Evolutionary conservation across 1,284 basidiomycete species (phyloP), one percentile per base, ranked within the genome.

Genomic region (Neotropicomus parvogracilis): DNA sequence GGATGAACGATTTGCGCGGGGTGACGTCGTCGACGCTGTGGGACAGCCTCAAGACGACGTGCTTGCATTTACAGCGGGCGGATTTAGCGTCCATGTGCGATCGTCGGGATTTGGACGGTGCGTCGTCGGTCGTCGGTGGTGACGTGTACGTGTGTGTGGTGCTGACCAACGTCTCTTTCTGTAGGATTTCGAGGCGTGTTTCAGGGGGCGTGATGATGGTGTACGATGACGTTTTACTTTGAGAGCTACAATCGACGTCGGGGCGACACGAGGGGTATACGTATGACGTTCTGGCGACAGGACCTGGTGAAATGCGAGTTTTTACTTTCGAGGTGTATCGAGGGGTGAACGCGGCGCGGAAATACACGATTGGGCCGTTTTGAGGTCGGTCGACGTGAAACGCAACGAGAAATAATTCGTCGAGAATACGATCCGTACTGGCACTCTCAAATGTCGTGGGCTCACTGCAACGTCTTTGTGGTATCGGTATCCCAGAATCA

Each of bases 1-100:
- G 70, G 5, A 59, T 67, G 44, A 75, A 77, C 40, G 75, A 79
- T 47, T 71, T 69, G 35, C 80, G 83, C 39, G 90, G 87, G 12
- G 81, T 94, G 32, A 87, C 84, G 3, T 85, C 85, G 19, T 75
- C 74, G 26, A 77, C 86, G 4, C 70, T 97, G 31, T 95, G 93
- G 93, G 88, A 89, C 40, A 89, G 85, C 58, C 68, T 95, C 57
- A 83, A 83, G 67, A 89, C 83, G 44, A 82, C 85, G 40, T 90
- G 87, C 62, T 62, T 91, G 58, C 83, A 91, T 62, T 74, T 92
- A 71, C 80, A 85, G 54, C 72, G 87, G 44, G 66, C 78, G 3
- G 88, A 93, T 63, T 69, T 92, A 38, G 83, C 85, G n/a, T 71
- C 75, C 6, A 67, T 88, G 33, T 91, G 89, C 59, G 85, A 87